Evolutionary conservation across 345 rosid genomes (phyloP), one percentile per base, ranked within the genome.

Genomic region (Trapa bicornis): DNA sequence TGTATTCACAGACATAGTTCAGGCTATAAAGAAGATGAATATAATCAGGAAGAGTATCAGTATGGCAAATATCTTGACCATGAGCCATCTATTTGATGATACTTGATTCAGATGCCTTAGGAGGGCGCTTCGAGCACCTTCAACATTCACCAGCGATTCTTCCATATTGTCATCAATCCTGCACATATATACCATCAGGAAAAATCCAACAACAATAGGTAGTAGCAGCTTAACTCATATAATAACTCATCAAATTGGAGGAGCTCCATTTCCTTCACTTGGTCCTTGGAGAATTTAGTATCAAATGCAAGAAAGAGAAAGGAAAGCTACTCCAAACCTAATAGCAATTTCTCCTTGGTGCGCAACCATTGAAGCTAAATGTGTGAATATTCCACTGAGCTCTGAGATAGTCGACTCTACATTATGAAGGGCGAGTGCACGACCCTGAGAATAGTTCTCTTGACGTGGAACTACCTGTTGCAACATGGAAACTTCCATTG

Each of bases 101-200:
- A 83, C 88, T 75, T 78, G 81, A 73, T 78, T 88, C 71, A 93
- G 89, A 77, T 88, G 84, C 75, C 83, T 86, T 74, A 89, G 74
- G 29, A 89, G 79, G 74, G 97, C 76, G 62, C 75, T 82, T 17
- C 82, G 91, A 66, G 98, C 97, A 73, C 86, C 89, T 74, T 89
- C 96, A 58, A 92, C 94, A 33, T 92, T 92, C 61, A 74, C 81
- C 80, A 92, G 73, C 42, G 98, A 89, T 79, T 87, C 96, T 7
- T 87, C 96, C 93, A 89, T 89, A 77, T 87, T 91, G 75, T 92
- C 96, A 57, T 87, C 98, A 43, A 89, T 92, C 87, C 96, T 87
- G 96, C 67, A 65, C 68, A 73, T 61, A 62, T 69, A 73, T 61
- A 62, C 71, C 69, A 69, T 71, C 6, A 42, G 48, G 16, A 68